A percentile compares a stretch with the other conserved stretches of the same genome.
phyloP scores from a whole-genome alignment of 257 asterid genomes.

The Eucommia ulmoides region DNA sequence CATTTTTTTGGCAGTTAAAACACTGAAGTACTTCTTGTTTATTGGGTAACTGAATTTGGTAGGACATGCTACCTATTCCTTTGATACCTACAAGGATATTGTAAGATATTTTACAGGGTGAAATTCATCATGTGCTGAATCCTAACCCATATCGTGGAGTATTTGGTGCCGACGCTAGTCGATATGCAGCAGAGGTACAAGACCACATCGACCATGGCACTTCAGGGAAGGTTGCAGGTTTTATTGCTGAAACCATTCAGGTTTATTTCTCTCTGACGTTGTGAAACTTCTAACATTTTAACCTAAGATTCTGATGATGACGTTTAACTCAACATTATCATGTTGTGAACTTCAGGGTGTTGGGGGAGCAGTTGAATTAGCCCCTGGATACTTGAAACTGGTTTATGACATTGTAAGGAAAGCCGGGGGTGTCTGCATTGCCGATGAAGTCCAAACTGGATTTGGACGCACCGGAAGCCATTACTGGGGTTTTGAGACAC shows the following conservation, averaged over 20 bases:
- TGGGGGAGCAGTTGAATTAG: slow-evolving; percentile 96
- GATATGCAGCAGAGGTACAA: slow-evolving; percentile 78
- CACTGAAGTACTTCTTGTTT: too few relatives aligned
- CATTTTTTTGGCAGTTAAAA: too few relatives aligned
- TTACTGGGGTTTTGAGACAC: slow-evolving; percentile 98
- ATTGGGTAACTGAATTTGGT: too few relatives aligned
- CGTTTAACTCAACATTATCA: slow-evolving; percentile 1
- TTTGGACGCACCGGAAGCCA: slow-evolving; percentile 95
- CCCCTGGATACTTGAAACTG: slow-evolving; percentile 84
- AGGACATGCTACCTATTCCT: too few relatives aligned
- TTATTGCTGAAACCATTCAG: slow-evolving; percentile 97
- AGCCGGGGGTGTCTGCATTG: slow-evolving; percentile 97
- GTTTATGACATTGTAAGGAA: slow-evolving; percentile 74
- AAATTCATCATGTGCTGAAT: slow-evolving; percentile 82
- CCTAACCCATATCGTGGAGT: slow-evolving; percentile 92
- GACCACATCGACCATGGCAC: slow-evolving; percentile 94
- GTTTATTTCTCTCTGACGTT: slow-evolving; percentile 17
- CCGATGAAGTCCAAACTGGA: slow-evolving; percentile 97
- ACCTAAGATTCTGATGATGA: too few relatives aligned
- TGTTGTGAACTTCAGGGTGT: slow-evolving; percentile 56
- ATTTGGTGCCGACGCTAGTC: slow-evolving; percentile 69
- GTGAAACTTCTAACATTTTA: too few relatives aligned
- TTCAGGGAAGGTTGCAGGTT: slow-evolving; percentile 87
- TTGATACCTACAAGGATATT: too few relatives aligned
- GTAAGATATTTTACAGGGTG: slow-evolving; percentile 63